Evolutionary conservation across 1,284 basidiomycete species (phyloP), one percentile per base, ranked within the genome.

Genomic region (Cerrena zonata): DNA sequence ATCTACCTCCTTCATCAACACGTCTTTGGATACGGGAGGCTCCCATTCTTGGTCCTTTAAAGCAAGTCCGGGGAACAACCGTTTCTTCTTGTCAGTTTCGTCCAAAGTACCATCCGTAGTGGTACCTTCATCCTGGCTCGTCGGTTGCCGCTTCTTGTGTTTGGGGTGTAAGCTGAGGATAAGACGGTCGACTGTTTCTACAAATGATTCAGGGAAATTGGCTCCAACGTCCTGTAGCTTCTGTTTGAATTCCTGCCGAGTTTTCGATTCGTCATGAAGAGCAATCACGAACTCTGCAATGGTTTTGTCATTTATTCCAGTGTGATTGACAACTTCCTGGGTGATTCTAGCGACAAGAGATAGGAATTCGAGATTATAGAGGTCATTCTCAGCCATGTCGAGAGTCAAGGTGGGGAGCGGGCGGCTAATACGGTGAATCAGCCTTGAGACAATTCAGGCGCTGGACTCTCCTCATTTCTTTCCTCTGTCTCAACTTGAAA

Each of bases 81-180:
- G 80, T 61, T 81, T 83, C 70, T 85, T 80, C 65, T 88, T 82
- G 59, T 94, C 86, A 60, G 79, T 69, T 60, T 92, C 89, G 13
- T 70, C 69, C 47, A 80, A 47, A 11, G 53, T 62, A n/a, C 69
- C 66, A 2, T 58, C 60, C 13, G 53, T 44, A 47, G 67, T 58
- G 59, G 70, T 66, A 63, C 25, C 26, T 34, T 40, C 49, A 25
- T 68, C 55, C 67, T 74, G 64, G 24, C 67, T 75, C 25, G 71
- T 63, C 51, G 55, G 25, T 2, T 69, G 59, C 62, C 77, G 83
- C 69, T 91, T 89, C 76, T 94, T 96, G 75, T 98, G 89, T 62
- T 94, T 97, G 0, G 95, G 96, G 63, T 99, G 96, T 77, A 98
- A 82, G 54, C 82, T 90, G 47, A 95, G 80, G 60, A 99, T 92